These are phyloP conservation scores for Penicillium paneum DNA, from an alignment of 2,329 filamentous ascomycete genomes.

Conservation along the genomic window DNA sequence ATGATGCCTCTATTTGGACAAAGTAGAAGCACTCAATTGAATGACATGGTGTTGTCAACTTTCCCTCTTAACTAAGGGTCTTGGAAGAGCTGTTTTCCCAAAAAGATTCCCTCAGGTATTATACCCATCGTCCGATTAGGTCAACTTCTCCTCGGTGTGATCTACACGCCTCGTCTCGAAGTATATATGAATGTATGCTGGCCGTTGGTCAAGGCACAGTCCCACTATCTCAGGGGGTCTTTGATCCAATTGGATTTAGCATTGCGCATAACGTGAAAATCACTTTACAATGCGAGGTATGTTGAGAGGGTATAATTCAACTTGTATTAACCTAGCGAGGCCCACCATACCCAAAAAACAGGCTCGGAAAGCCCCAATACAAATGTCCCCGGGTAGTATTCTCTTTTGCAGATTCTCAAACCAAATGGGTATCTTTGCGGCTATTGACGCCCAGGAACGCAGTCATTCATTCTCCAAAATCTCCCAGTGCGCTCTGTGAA, in stretches of 20 bases:
- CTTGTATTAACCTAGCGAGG: neutral
- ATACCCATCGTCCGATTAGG: neutral
- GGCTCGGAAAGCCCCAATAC: neutral
- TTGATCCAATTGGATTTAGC: neutral
- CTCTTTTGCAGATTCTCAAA: neutral
- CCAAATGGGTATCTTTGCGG: too few species aligned
- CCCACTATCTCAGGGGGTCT: neutral
- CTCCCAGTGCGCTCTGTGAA: neutral
- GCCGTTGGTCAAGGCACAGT: neutral
- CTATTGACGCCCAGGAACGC: neutral
- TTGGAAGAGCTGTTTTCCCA: neutral
- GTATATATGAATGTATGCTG: too few species aligned
- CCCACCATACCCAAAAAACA: too few species aligned
- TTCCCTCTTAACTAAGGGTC: neutral
- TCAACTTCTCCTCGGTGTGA: too few species aligned
- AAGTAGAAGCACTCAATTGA: conserved; percentile 2
- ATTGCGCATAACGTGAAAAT: neutral
- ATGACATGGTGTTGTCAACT: neutral
- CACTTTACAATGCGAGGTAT: neutral
- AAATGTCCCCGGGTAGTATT: neutral
- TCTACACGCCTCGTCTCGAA: neutral
- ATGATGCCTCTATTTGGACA: conserved; percentile 19
- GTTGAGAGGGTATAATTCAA: neutral
- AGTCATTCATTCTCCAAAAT: too few species aligned
- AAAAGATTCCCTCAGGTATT: neutral